Evolutionary conservation across 2,329 filamentous ascomycete genomes (phyloP), one percentile per base, ranked within the genome.

Genomic region (Diplodia intermedia): DNA sequence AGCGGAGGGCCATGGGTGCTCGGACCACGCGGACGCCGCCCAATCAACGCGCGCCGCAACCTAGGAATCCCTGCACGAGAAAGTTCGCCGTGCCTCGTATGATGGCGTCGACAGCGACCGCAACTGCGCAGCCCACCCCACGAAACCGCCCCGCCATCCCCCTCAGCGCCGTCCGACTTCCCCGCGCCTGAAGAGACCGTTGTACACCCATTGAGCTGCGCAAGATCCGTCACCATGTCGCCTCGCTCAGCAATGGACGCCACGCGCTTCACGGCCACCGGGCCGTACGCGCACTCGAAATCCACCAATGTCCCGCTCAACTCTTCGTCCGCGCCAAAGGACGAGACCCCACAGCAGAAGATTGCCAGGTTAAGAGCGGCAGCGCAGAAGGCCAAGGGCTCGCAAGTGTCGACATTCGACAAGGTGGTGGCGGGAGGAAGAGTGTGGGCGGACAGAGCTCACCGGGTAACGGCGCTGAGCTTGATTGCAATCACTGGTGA

Each of bases 241-340:
- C 85, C 90, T 69, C 89, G 90, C 77, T 91, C 88, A 81, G 89
- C 91, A 77, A 88, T 87, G 74, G 91, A 94, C 78, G 91, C 92
- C 72, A 95, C 92, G 74, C 89, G 91, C 76, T 95, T 91, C 80
- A 91, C 89, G 18, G 82, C 88, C 31, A 90, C 88, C 20, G 88
- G 85, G 69, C 89, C 89, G 43, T 91, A 93, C 80, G 91, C 90
- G 73, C 85, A 86, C 71, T 87, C 88, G 72, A 91, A 91, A 77
- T 75, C 77, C 49, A 79, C 81, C 38, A 78, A 76, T 49, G 70
- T 73, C 62, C 69, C 69, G 65, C 79, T 82, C 70, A 75, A 76
- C 68, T 77, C 79, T 69, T 74, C 77, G 23, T 76, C 80, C 55
- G 79, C 81, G 66, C 80, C 80, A 36, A 76, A 79, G 67, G 79